A percentile compares a stretch with the other conserved stretches of the same genome.
phyloP scores from a whole-genome alignment of 306 rosid species.

The Lathyrus tuberosus region DNA sequence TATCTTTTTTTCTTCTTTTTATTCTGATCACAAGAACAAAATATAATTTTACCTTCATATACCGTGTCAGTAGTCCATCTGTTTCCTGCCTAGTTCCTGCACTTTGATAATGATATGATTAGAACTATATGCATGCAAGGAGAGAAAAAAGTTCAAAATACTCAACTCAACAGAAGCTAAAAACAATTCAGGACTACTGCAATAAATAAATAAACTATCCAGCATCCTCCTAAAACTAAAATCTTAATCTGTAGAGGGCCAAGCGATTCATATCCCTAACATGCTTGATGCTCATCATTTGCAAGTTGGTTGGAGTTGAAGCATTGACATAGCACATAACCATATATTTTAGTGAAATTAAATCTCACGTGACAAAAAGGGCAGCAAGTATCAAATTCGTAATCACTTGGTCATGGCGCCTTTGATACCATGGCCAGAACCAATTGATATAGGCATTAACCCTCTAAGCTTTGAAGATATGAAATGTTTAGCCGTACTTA shows the following conservation, averaged over 20 bases:
- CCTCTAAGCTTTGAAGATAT: not conserved
- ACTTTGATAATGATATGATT: conserved; percentile 38
- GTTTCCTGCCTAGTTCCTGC: conserved; percentile 62
- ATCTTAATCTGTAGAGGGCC: conserved; percentile 17
- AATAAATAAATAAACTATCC: not conserved
- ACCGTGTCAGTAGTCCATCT: conserved; percentile 73
- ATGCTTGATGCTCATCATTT: conserved; percentile 27
- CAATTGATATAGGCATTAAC: not conserved
- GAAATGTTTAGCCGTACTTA: not conserved
- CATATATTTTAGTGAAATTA: conserved; percentile 23
- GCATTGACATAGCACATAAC: conserved; percentile 8
- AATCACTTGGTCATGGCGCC: conserved; percentile 22
- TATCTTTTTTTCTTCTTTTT: not conserved
- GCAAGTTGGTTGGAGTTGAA: conserved; percentile 11
- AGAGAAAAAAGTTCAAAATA: conserved; percentile 22
- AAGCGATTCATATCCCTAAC: conserved; percentile 7
- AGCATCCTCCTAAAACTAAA: conserved; percentile 18
- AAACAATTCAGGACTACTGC: not conserved
- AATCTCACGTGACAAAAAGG: conserved; percentile 6
- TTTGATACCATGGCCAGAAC: conserved; percentile 24
- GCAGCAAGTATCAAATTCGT: conserved; percentile 9
- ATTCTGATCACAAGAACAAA: conserved; percentile 16
- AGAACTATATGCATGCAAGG: conserved; percentile 41
- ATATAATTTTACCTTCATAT: conserved; percentile 76
- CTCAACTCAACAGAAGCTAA: conserved; percentile 27